phyloP scores from a whole-genome alignment of 257 asterid species.

The Mitragyna speciosa region DNA sequence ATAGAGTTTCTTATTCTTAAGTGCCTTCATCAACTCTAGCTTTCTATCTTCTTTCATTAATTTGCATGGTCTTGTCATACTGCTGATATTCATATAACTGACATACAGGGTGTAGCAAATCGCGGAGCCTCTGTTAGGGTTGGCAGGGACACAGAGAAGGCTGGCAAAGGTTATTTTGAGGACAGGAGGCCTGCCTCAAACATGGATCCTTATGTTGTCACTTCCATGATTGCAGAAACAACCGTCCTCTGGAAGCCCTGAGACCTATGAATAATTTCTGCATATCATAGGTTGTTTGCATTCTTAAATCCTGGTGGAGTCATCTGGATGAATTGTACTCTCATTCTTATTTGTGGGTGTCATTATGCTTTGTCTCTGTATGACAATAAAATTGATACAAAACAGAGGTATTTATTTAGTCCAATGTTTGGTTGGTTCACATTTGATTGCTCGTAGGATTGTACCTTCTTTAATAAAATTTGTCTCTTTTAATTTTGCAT shows the following conservation, averaged over 20 bases:
- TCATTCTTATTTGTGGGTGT: not conserved
- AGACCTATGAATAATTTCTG: slow-evolving; percentile 1
- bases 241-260: slow-evolving; percentile 58
- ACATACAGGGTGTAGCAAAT: slow-evolving; percentile 67
- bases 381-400: slow-evolving; percentile 1
- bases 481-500: not conserved
- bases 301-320: slow-evolving; percentile 6
- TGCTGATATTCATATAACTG: not conserved
- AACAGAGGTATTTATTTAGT: not conserved
- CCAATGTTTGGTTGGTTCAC: not conserved
- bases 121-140: slow-evolving; percentile 82
- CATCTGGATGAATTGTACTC: not conserved
- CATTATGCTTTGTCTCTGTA: not conserved
- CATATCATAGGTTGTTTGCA: not conserved
- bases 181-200: slow-evolving; percentile 81
- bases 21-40: not conserved
- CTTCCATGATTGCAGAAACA: slow-evolving; percentile 74
- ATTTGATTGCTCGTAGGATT: slow-evolving; percentile 4
- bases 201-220: slow-evolving; percentile 73
- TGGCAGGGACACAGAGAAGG: slow-evolving; percentile 77
- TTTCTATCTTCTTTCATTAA: not conserved
- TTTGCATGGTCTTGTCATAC: not conserved
- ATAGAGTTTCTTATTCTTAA: not conserved
- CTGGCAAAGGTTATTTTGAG: slow-evolving; percentile 74
- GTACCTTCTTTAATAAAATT: not conserved